phyloP scores from a whole-genome alignment of 2,329 filamentous ascomycete genomes.

The Pyricularia pennisetigena region DNA sequence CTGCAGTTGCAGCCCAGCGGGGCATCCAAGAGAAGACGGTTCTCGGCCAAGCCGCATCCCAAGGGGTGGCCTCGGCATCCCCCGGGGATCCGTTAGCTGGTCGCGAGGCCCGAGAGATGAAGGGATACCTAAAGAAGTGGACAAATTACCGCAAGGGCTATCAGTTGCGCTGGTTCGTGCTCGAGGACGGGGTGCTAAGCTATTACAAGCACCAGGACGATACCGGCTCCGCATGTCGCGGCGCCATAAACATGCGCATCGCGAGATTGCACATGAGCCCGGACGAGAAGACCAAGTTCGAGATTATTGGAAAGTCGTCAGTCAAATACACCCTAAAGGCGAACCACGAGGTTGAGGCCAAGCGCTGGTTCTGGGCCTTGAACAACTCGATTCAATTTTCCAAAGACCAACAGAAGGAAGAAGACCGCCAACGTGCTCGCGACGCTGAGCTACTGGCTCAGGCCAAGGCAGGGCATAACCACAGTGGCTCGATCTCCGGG shows the following conservation, averaged over 20 bases:
- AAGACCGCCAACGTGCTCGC: slow-evolving; percentile 65
- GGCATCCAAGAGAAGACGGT: slow-evolving; percentile 97
- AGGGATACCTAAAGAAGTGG: slow-evolving; percentile 98
- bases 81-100: slow-evolving; percentile 56
- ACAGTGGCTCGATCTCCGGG: slow-evolving; percentile 35
- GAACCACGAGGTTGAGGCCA: slow-evolving; percentile 96
- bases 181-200: slow-evolving; percentile 93
- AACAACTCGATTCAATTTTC: slow-evolving; percentile 99
- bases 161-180: slow-evolving; percentile 93
- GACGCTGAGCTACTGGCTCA: slow-evolving; percentile 68
- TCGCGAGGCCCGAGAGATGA: slow-evolving; percentile 92
- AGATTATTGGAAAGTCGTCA: slow-evolving; percentile 95
- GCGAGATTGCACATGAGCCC: slow-evolving; percentile 91
- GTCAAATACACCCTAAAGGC: slow-evolving; percentile 98
- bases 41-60: slow-evolving; percentile 60
- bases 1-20: slow-evolving; percentile 85
- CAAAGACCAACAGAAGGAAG: slow-evolving; percentile 92
- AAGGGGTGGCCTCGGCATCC: slow-evolving; percentile 40
- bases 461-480: slow-evolving; percentile 63
- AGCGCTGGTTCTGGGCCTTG: slow-evolving; percentile 97
- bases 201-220: slow-evolving; percentile 99
- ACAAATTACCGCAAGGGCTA: slow-evolving; percentile 98
- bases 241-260: slow-evolving; percentile 98
- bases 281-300: slow-evolving; percentile 94
- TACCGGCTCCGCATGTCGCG: slow-evolving; percentile 87